phyloP scores from a whole-genome alignment of 768 basidiomycete genomes.

The Antrodiella citrinella region DNA sequence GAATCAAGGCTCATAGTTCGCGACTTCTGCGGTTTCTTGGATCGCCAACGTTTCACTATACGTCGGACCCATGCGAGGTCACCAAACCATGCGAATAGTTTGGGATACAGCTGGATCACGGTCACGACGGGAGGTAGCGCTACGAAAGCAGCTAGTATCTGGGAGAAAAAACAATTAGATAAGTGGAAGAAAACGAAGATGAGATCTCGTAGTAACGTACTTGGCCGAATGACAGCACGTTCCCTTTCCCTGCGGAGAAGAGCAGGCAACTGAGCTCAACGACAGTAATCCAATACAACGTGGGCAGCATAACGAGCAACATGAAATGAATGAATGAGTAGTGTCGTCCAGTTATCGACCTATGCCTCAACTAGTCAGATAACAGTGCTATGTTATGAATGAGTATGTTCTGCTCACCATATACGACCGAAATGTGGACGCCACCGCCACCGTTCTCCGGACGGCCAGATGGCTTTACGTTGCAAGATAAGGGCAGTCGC shows the following conservation, averaged over 20 bases:
- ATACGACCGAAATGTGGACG: background rate
- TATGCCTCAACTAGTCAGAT: background rate
- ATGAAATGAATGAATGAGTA: conserved; percentile 1
- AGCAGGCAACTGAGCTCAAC: background rate
- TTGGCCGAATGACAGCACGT: background rate
- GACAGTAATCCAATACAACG: background rate
- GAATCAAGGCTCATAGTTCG: background rate
- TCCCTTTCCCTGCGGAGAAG: background rate
- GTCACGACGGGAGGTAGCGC: background rate
- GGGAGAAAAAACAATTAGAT: background rate
- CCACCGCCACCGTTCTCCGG: background rate
- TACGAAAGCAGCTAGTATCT: background rate
- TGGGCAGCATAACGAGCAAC: background rate
- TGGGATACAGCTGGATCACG: background rate
- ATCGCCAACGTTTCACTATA: background rate
- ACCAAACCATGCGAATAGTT: background rate
- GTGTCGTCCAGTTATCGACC: background rate
- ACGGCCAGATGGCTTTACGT: background rate
- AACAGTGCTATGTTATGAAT: background rate
- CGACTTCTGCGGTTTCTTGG: background rate
- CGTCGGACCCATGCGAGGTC: conserved; percentile 3
- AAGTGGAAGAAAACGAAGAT: background rate
- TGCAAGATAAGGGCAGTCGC: background rate
- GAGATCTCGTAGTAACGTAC: background rate
- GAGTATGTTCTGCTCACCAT: background rate